phyloP scores from a whole-genome alignment of 2,329 filamentous ascomycete species.

The Apiospora malaysiana region DNA sequence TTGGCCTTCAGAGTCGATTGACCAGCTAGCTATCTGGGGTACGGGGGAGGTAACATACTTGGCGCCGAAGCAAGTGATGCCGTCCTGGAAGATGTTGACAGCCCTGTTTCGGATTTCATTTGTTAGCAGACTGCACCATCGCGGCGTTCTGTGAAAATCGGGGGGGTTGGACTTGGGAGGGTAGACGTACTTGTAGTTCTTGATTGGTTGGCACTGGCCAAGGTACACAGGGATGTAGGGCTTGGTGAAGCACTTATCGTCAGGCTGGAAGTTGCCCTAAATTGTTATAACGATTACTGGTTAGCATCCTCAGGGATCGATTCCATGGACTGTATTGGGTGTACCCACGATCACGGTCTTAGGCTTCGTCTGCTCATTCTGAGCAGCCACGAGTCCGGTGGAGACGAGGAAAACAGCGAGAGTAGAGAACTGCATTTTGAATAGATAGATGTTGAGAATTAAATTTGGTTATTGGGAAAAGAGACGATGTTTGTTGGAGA shows the following conservation, averaged over 20 bases:
- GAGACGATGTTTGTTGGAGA: not conserved
- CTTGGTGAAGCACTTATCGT: not conserved
- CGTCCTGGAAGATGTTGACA: not conserved
- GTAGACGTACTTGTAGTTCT: not conserved
- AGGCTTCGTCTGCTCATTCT: not conserved
- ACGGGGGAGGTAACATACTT: not conserved
- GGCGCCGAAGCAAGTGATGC: not conserved
- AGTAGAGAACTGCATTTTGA: slow-evolving; percentile 12
- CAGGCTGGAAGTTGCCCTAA: not conserved
- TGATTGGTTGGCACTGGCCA: not conserved
- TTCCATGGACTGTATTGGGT: not conserved
- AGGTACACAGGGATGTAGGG: not conserved
- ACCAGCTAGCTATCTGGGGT: too few relatives aligned
- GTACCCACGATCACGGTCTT: not conserved
- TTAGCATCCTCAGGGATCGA: not conserved
- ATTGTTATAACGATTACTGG: not conserved
- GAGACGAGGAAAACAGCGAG: not conserved
- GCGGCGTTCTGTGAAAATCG: not conserved
- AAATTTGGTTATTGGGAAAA: not conserved
- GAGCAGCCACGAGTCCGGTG: not conserved
- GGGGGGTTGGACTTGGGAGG: too few relatives aligned
- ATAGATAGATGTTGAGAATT: not conserved
- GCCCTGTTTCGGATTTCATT: not conserved
- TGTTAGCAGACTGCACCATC: not conserved
- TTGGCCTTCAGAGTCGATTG: not conserved